Conservation (phyloP, 176 grass and related monocot genomes). For the Rhynchospora pubera region DNA sequence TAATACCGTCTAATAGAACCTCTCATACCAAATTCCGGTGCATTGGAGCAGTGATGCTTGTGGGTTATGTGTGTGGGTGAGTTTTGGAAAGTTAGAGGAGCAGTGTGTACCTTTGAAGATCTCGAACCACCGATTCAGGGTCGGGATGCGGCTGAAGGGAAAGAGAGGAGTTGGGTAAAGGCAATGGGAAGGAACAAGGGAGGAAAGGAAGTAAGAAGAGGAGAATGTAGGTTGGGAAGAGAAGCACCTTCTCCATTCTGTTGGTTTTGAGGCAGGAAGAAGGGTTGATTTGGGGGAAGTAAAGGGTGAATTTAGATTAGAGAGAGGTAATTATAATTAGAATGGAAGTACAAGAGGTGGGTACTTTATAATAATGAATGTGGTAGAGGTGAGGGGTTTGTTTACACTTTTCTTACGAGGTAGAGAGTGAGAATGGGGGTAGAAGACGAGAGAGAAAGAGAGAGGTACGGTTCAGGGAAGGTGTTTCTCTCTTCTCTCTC, state of each 20-base stretch:
- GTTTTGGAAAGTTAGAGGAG: not conserved
- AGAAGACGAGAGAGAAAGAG: not conserved
- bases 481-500: slow-evolving; percentile 4
- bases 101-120: slow-evolving; percentile 3
- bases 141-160: slow-evolving; percentile 1
- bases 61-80: not conserved
- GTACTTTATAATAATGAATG: slow-evolving; percentile 17
- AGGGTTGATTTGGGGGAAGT: not conserved
- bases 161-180: slow-evolving; percentile 13
- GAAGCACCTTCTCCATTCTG: not conserved
- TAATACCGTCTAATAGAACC: not conserved
- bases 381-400: not conserved
- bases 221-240: slow-evolving; percentile 16
- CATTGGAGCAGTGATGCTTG: not conserved
- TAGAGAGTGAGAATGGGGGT: not conserved
- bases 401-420: slow-evolving; percentile 16
- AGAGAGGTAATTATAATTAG: not conserved
- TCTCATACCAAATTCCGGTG: not conserved
- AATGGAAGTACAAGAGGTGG: not conserved
- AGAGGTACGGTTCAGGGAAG: not conserved
- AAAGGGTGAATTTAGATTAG: not conserved
- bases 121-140: slow-evolving; percentile 4
- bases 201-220: slow-evolving; percentile 9
- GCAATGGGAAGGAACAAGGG: not conserved
- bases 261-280: slow-evolving; percentile 11